A percentile compares a stretch with the other conserved stretches of the same genome.
These are phyloP conservation scores for Lactarius evosmus DNA, from an alignment of 768 basidiomycete genomes.

Conservation along the genomic window DNA sequence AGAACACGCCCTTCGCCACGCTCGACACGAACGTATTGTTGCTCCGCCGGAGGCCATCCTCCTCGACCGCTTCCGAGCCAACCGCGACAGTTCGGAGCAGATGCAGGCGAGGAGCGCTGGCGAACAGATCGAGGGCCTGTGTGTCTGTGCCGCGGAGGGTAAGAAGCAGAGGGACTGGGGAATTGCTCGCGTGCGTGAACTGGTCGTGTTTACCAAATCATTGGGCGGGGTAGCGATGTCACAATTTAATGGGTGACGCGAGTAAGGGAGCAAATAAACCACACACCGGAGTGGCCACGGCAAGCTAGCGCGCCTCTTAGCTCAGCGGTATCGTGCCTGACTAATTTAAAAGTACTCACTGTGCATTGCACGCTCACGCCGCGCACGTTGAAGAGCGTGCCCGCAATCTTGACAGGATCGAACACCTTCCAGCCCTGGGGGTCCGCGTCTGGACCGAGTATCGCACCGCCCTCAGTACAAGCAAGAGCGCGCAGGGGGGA, in stretches of 20 bases:
- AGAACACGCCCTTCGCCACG: constrained; percentile 48
- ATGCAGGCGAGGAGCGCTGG: constrained; percentile 41
- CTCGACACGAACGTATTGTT: constrained; percentile 46
- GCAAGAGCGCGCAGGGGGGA: constrained; percentile 40
- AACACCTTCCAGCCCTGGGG: constrained; percentile 41
- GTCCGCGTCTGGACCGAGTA: constrained; percentile 41
- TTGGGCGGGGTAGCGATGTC: too few relatives aligned
- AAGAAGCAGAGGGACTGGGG: constrained; percentile 49
- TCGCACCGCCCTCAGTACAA: constrained; percentile 35
- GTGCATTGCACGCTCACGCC: constrained; percentile 33
- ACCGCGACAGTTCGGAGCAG: constrained; percentile 48
- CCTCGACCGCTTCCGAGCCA: constrained; percentile 32
- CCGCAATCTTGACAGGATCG: constrained; percentile 35
- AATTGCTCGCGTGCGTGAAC: constrained; percentile 51
- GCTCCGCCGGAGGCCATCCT: constrained; percentile 36
- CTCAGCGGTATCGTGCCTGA: not conserved
- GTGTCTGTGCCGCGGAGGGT: constrained; percentile 44
- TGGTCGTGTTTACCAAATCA: constrained; percentile 26
- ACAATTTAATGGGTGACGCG: too few relatives aligned
- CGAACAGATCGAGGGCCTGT: constrained; percentile 50
- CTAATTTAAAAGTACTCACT: constrained; percentile 31
- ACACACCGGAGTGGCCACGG: constrained; percentile 49
- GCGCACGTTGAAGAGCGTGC: constrained; percentile 38
- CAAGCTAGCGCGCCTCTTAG: constrained; percentile 38
- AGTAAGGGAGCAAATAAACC: not conserved